Evolutionary conservation across 441 rosid genomes (phyloP).

Genomic region (Populus hybrid): DNA sequence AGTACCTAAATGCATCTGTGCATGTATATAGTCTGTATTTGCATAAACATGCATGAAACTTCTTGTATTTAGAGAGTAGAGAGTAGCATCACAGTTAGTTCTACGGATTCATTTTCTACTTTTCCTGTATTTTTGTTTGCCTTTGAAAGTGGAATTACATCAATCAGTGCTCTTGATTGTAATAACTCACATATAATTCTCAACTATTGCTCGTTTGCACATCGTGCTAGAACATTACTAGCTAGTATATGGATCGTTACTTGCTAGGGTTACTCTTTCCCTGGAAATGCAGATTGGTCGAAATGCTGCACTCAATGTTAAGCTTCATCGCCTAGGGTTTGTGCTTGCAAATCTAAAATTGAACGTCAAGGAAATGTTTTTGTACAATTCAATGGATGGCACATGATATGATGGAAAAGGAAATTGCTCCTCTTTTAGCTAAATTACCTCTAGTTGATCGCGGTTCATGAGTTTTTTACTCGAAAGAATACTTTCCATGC

Average conservation of each 20-base stretch:
- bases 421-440: not conserved
- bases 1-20: not conserved
- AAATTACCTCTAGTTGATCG: not conserved
- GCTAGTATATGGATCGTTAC: not conserved
- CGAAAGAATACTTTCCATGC: slow-evolving; percentile 41
- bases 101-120: not conserved
- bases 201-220: not conserved
- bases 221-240: not conserved
- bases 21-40: slow-evolving; percentile 3
- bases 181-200: not conserved
- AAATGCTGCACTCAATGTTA: not conserved
- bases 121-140: not conserved
- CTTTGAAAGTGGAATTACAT: not conserved
- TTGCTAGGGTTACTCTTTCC: not conserved
- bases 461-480: slow-evolving; percentile 44
- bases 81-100: not conserved
- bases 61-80: not conserved
- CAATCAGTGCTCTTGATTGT: not conserved
- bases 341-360: not conserved
- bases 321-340: no score
- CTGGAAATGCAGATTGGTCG: not conserved
- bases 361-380: not conserved
- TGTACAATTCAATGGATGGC: not conserved
- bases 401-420: no score
- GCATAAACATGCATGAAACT: not conserved